These are phyloP conservation scores for Cynanchum wilfordii DNA, from an alignment of 257 asterid species.

Conservation along the genomic window DNA sequence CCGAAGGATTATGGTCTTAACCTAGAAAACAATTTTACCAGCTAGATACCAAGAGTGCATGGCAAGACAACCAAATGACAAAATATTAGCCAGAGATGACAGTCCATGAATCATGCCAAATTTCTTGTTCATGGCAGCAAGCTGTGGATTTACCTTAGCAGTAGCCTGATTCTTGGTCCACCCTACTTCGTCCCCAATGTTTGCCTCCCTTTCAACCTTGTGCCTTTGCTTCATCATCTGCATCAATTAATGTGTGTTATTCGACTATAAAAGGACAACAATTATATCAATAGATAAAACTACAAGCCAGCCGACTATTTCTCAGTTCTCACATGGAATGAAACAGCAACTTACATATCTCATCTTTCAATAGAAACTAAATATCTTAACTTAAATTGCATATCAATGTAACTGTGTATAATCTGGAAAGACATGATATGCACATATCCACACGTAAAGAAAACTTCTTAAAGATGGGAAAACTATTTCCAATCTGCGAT, in stretches of 20 bases:
- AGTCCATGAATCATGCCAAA: slow-evolving; percentile 97
- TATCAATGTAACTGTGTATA: background rate
- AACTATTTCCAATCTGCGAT: background rate
- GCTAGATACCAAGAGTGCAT: slow-evolving; percentile 96
- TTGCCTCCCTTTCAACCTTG: slow-evolving; percentile 81
- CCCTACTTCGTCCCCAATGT: slow-evolving; percentile 92
- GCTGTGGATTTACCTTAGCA: slow-evolving; percentile 84
- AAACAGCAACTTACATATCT: background rate
- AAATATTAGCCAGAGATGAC: slow-evolving; percentile 88
- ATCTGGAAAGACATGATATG: background rate
- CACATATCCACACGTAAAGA: background rate
- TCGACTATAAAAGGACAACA: background rate
- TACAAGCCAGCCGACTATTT: background rate
- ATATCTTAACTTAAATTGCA: background rate
- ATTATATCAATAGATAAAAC: background rate
- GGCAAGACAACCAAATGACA: slow-evolving; percentile 88
- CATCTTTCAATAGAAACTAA: background rate
- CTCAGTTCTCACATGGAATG: background rate
- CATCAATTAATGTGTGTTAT: background rate
- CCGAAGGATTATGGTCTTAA: background rate
- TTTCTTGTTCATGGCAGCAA: slow-evolving; percentile 93
- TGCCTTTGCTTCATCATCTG: slow-evolving; percentile 99
- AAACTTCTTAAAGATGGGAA: background rate
- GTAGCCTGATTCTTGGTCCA: slow-evolving; percentile 86
- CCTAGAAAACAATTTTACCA: slow-evolving; percentile 60